Conservation (phyloP, 495 filamentous ascomycete species). For the Thozetella sp. region DNA sequence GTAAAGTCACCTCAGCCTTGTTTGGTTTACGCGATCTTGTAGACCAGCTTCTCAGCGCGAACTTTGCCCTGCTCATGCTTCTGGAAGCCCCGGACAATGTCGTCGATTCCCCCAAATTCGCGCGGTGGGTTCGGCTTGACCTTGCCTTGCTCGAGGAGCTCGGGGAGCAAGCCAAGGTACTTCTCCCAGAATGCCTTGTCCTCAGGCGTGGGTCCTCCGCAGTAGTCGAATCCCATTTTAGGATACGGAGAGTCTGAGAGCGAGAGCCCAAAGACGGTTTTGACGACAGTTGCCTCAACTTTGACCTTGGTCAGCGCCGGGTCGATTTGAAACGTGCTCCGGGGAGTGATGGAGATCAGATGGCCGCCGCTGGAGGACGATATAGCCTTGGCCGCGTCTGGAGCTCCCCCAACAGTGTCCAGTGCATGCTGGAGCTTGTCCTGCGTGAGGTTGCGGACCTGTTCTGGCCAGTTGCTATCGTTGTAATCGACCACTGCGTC, state of each 20-base stretch:
- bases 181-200: constrained; percentile 25
- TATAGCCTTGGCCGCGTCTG: constrained; percentile 10
- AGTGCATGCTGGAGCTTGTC: constrained; percentile 17
- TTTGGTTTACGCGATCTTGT: constrained; percentile 24
- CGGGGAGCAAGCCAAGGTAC: constrained; percentile 19
- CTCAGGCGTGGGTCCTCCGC: constrained; percentile 16
- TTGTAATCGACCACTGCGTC: constrained; percentile 58
- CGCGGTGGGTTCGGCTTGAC: constrained; percentile 18
- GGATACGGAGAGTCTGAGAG: constrained; percentile 5
- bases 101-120: constrained; percentile 27
- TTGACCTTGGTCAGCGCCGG: constrained; percentile 16
- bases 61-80: constrained; percentile 26
- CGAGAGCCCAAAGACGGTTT: constrained; percentile 21
- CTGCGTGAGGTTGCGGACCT: constrained; percentile 17
- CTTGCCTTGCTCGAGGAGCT: constrained; percentile 16
- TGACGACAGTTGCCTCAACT: constrained; percentile 24
- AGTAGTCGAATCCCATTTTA: constrained; percentile 19
- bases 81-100: constrained; percentile 27
- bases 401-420: constrained; percentile 14
- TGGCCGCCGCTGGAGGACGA: constrained; percentile 20
- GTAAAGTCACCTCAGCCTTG: too few species aligned
- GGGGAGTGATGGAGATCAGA: constrained; percentile 16
- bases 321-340: constrained; percentile 10
- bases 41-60: constrained; percentile 34
- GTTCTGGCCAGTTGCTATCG: constrained; percentile 18